Conservation (phyloP, 169 alveolate species). For the Plasmodium vivax region DNA sequence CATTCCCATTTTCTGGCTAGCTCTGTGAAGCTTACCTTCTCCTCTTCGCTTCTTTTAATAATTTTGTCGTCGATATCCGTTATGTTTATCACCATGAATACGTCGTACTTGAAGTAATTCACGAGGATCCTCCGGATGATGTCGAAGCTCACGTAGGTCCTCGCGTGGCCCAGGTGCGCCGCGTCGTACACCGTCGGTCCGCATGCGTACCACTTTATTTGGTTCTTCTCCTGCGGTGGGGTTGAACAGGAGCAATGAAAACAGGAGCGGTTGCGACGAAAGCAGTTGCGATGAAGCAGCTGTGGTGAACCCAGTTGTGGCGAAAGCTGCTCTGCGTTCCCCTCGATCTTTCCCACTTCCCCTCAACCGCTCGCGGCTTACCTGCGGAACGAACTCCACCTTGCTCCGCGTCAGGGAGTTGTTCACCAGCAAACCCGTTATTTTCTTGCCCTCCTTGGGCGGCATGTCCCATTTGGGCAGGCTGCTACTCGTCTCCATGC, state of each 20-base stretch:
- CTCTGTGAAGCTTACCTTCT: constrained; percentile 83
- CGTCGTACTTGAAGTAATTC: constrained; percentile 96
- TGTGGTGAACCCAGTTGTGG: background rate
- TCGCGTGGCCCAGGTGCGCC: constrained; percentile 99
- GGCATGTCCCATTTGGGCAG: constrained; percentile 83
- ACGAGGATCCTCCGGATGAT: constrained; percentile 94
- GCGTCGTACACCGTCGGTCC: constrained; percentile 98
- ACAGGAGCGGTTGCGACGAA: too few species aligned
- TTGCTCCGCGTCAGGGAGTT: constrained; percentile 82
- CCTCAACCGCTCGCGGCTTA: background rate
- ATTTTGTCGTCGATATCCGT: constrained; percentile 99
- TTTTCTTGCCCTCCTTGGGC: constrained; percentile 77
- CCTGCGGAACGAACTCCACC: constrained; percentile 87
- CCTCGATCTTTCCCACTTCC: background rate
- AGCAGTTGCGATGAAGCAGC: too few species aligned
- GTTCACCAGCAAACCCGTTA: constrained; percentile 78
- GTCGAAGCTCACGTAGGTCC: constrained; percentile 97
- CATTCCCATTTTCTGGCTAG: constrained; percentile 94
- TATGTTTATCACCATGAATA: constrained; percentile 95
- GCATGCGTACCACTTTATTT: constrained; percentile 93
- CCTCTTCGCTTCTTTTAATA: constrained; percentile 86
- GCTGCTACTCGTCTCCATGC: constrained; percentile 42
- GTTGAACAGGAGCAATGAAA: too few species aligned
- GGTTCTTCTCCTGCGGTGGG: constrained; percentile 82
- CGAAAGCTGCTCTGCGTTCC: too few species aligned